phyloP scores from a whole-genome alignment of 805 yeast genomes.

The Candida insectalens region DNA sequence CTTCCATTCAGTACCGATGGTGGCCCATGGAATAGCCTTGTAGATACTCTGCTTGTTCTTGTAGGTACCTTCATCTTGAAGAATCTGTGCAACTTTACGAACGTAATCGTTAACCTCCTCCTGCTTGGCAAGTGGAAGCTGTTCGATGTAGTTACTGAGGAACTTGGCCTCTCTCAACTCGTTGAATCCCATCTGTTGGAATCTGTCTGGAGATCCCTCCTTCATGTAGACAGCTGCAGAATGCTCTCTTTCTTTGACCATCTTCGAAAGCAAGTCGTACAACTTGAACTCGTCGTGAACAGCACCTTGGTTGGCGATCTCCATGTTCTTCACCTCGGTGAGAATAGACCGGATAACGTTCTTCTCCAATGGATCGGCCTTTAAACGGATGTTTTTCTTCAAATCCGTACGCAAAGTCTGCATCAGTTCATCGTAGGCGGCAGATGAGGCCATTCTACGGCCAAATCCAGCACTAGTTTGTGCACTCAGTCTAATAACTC shows the following conservation, averaged over 20 bases:
- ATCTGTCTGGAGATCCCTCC: slow-evolving; percentile 32
- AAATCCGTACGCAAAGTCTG: slow-evolving; percentile 22
- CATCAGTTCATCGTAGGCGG: slow-evolving; percentile 19
- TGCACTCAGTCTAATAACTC: too few relatives aligned
- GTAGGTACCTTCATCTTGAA: slow-evolving; percentile 16
- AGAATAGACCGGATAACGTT: slow-evolving; percentile 30
- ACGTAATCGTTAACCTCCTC: slow-evolving; percentile 25
- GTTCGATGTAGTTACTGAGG: slow-evolving; percentile 23
- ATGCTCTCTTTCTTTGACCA: slow-evolving; percentile 30
- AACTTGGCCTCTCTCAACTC: slow-evolving; percentile 30
- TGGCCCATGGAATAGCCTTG: slow-evolving; percentile 26
- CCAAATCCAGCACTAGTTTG: too few relatives aligned
- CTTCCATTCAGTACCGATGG: slow-evolving; percentile 25
- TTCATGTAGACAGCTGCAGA: slow-evolving; percentile 28
- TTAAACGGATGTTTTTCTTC: slow-evolving; percentile 23
- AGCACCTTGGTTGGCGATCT: slow-evolving; percentile 21
- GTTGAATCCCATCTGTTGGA: slow-evolving; percentile 25
- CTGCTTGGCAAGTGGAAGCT: slow-evolving; percentile 28
- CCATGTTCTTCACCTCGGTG: slow-evolving; percentile 30
- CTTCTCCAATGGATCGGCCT: slow-evolving; percentile 26
- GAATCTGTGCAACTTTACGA: slow-evolving; percentile 17
- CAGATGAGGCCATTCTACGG: background rate
- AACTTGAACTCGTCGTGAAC: slow-evolving; percentile 23
- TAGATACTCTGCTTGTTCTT: slow-evolving; percentile 18
- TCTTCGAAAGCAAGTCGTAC: slow-evolving; percentile 24